Percentiles rank a stretch among this genome's conserved stretches.
Conservation (phyloP, 352 stramenopile genomes). For the Phytophthora sansomeana region DNA sequence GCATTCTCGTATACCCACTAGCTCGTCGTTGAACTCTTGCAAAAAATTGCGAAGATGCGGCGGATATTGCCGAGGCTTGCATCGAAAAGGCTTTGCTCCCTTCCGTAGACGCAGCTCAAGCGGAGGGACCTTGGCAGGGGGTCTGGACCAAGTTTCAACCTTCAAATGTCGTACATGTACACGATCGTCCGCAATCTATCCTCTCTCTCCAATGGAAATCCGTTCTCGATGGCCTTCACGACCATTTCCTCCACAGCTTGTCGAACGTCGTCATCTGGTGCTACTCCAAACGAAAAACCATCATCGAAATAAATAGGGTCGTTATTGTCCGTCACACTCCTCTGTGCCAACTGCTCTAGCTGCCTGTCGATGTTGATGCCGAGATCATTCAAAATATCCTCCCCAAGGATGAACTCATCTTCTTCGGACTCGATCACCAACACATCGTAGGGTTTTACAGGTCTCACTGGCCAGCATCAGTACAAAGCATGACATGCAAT, state of each 20-base stretch:
- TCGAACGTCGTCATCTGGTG: too few relatives aligned
- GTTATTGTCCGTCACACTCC: too few relatives aligned
- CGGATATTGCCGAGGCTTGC: slow-evolving; percentile 7
- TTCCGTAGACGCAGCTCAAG: not conserved
- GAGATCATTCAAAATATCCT: too few relatives aligned
- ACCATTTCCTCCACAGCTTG: not conserved
- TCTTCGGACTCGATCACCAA: not conserved
- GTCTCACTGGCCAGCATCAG: not conserved
- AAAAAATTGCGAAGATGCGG: slow-evolving; percentile 2
- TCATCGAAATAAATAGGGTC: too few relatives aligned
- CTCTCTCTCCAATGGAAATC: slow-evolving; percentile 12
- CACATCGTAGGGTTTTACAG: not conserved
- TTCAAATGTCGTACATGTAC: slow-evolving; percentile 12
- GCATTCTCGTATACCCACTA: slow-evolving; percentile 9
- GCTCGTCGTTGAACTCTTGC: slow-evolving; percentile 14
- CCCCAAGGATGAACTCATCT: too few relatives aligned
- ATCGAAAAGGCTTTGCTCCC: too few relatives aligned
- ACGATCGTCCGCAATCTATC: slow-evolving; percentile 8
- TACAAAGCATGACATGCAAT: not conserved
- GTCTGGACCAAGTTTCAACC: not conserved
- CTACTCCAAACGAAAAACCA: too few relatives aligned
- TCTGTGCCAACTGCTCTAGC: too few relatives aligned
- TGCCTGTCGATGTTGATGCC: too few relatives aligned
- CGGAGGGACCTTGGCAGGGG: slow-evolving; percentile 7
- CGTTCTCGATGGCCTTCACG: not conserved